Evolutionary conservation across 2,329 filamentous ascomycete genomes (phyloP), one percentile per base, ranked within the genome.

Genomic region (Amylocarpus encephaloides): DNA sequence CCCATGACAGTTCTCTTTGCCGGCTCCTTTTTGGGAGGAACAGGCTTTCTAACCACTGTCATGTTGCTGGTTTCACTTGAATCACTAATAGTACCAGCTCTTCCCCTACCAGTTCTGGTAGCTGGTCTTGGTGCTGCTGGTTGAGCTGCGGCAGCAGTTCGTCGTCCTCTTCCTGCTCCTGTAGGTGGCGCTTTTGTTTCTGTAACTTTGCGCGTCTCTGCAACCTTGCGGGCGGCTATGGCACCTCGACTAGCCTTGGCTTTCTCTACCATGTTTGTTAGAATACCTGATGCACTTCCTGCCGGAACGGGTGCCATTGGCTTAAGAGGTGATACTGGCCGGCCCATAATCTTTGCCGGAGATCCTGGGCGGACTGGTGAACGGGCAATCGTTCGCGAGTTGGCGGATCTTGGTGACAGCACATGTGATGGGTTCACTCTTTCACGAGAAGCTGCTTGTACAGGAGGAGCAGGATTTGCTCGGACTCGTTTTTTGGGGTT

Each of bases 401-500:
- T 48, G n/a, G 46, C 46, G 6, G 46, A 48, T 48, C 46, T 48
- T 15, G 89, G 89, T 1, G 90, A 95, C 2, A 95, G 74, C 34
- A 94, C 78, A 66, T 85, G 76, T 44, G 75, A 70, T 54, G 79
- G 67, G 57, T 72, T 62, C 55, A 73, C 62, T 59, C 68, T 63
- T 58, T 69, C 60, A 54, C 73, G 51, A 70, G 71, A 16, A 69
- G 73, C 49, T 64, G 68, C 47, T 65, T 68, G 50, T 12, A 44
- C 68, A 40, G 59, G 58, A 36, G 60, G 57, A 10, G 55, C 52
- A 46, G 61, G 71, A 10, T 69, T 64, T 33, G 64, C 65, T 35
- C 65, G 67, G 22, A 64, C 54, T 16, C 70, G 75, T 70, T 90
- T 91, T 74, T 92, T 92, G 2, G 84, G 80, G 57, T 83, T 83